Evolutionary conservation across 345 rosid species (phyloP).

Genomic region (Boechera retrofracta): DNA sequence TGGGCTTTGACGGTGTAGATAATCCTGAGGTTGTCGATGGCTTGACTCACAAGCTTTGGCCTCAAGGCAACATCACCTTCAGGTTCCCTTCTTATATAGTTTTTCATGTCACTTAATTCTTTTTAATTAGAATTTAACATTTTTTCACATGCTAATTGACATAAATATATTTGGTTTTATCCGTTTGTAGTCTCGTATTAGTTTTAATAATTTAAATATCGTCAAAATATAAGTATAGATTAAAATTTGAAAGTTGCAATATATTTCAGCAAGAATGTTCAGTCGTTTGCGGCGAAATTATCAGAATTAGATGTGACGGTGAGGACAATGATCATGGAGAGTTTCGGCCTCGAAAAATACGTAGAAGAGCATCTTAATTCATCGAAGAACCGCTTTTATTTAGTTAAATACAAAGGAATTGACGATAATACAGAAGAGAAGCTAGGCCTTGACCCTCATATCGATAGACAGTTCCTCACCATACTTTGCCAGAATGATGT

Average conservation of each 20-base stretch:
- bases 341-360: constrained; percentile 53
- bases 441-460: constrained; percentile 49
- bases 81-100: constrained; percentile 4
- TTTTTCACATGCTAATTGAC: too few species aligned
- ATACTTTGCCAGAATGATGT: constrained; percentile 59
- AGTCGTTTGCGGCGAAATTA: constrained; percentile 28
- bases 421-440: constrained; percentile 11
- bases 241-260: background rate
- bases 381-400: constrained; percentile 46
- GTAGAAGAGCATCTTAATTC: constrained; percentile 47
- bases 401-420: constrained; percentile 49
- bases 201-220: too few species aligned
- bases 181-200: too few species aligned
- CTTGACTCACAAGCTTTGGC: constrained; percentile 40
- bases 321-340: constrained; percentile 60
- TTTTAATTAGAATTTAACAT: too few species aligned
- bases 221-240: too few species aligned
- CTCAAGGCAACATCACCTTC: constrained; percentile 40
- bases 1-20: constrained; percentile 34
- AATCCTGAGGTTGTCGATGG: constrained; percentile 30
- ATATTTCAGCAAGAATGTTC: constrained; percentile 36
- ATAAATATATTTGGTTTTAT: too few species aligned
- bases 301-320: constrained; percentile 50
- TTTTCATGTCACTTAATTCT: too few species aligned
- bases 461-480: constrained; percentile 55